phyloP scores from a whole-genome alignment of 2,329 filamentous ascomycete genomes.

The Sarocladium strictum region DNA sequence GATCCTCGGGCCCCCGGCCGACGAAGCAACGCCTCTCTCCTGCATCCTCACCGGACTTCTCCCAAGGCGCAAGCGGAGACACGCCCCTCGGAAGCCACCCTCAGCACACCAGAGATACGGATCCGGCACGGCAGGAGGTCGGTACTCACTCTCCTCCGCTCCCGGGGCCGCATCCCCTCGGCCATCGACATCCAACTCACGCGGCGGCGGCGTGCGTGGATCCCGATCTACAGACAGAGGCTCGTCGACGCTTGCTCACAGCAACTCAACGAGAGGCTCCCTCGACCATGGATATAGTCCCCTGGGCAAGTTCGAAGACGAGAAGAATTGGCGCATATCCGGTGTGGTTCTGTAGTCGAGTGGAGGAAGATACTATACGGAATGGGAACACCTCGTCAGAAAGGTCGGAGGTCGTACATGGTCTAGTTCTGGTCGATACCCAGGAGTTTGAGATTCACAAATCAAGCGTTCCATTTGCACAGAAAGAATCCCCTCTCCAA shows the following conservation, averaged over 20 bases:
- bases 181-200: neutral
- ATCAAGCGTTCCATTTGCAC: neutral
- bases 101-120: slow-evolving; percentile 1
- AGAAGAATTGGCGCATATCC: slow-evolving; percentile 7
- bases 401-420: neutral
- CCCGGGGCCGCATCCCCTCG: neutral
- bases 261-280: neutral
- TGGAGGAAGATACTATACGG: neutral
- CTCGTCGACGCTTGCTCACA: neutral
- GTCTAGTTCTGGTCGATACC: slow-evolving; percentile 1
- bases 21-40: neutral
- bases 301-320: slow-evolving; percentile 4
- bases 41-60: neutral
- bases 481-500: too few relatives aligned
- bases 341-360: neutral
- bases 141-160: neutral
- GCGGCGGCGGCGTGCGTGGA: neutral
- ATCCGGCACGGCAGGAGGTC: neutral
- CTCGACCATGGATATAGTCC: neutral
- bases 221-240: neutral
- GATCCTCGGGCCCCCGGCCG: neutral
- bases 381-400: neutral
- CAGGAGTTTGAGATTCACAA: neutral
- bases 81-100: neutral
- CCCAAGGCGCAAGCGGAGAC: slow-evolving; percentile 1